Base-by-base conservation (phyloP, 139 green algal species). In the Trebouxia sp. region DNA sequence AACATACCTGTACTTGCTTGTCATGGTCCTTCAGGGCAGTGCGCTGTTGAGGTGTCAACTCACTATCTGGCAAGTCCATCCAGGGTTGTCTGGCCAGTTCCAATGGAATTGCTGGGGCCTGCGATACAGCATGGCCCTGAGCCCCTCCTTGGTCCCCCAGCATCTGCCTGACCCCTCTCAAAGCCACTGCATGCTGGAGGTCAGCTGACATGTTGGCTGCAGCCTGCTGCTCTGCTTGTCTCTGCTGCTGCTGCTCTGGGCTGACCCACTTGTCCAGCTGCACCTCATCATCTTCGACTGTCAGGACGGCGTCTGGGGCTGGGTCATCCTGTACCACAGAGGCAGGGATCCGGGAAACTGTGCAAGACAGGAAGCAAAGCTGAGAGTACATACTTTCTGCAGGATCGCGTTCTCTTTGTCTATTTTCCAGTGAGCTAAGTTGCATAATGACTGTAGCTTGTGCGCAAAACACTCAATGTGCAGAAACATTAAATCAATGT, bases 1-100 rank as follows among this genome's bases (percentile, higher is more conserved):
- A 48, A 45, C 65, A n/a, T 17, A 77, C 69, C 69, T 77, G 69
- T 15, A 77, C 28, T 24, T 77, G 53, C 15, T 77, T 56, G 24
- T 56, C 69, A 39, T 56, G 43, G 39, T 77, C 69, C 11, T 51
- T 53, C 8, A 56, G 42, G 20, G 42, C n/a, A 26, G 69, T 41
- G 1, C 43, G 42, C 41, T 77, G 69, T 3, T 48, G 42, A 24
- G 69, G 41, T 8, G 69, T 77, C 10, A 77, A 41, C 24, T 30
- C 42, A 1, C 39, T 17, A 24, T 77, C 69, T 41, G 69, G 41
- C 41, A 77, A 41, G 30, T 51, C 69, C 69, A 77, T 77, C 69
- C 69, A 77, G 26, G 38, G 69, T 41, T 77, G 41, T 41, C 43
- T 53, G 24, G 24, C 41, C 69, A 77, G 69, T 41, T 53, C 69